Base-by-base conservation (phyloP, 805 yeast species). In the Wickerhamiella shivajii region DNA sequence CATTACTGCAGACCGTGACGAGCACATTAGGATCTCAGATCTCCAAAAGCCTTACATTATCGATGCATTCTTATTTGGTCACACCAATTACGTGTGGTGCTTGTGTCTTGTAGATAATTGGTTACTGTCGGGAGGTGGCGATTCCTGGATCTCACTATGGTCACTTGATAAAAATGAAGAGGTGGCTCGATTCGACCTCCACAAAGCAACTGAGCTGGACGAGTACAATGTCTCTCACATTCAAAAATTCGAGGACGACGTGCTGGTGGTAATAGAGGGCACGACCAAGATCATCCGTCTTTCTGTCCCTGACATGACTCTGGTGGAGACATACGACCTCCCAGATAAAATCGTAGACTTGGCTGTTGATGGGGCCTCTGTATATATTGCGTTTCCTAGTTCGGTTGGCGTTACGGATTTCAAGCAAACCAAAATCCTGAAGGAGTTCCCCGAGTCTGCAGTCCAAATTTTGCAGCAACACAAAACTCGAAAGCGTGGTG, bases 121-220 rank as follows among this genome's bases (percentile, higher is more conserved):
- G 3, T 60, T 90, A 34, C 54, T 85, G 16, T 76, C 90, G 49
- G 97, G 77, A 3, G 98, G 99, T 22, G 99, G 98, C 43, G 98
- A 90, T 51, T 71, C 69, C 34, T 71, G 55, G 43, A 48, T 90
- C 9, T 62, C 68, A 39, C 51, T 72, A 13, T 87, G 97, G 96
- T 64, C 79, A 40, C 84, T 96, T 93, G 59, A 61, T 17, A 49
- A 61, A 12, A 70, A 69, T 22, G 52, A 57, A 36, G 57, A 67
- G 37, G 39, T 77, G 3, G 59, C 62, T 18, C 62, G 63, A 34
- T 60, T 75, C 28, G 64, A 70, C 15, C 56, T 77, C 16, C 59
- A 61, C 0, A 37, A 59, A 13, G 48, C 61, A 17, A 41, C 52
- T 23, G 60, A 63, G 17, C 18, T 25, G 14, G 34, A 24, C 1